These are phyloP conservation scores for Backusella parvicylindrica DNA, from an alignment of 192 early-diverging fungal genomes.

Conservation along the genomic window DNA sequence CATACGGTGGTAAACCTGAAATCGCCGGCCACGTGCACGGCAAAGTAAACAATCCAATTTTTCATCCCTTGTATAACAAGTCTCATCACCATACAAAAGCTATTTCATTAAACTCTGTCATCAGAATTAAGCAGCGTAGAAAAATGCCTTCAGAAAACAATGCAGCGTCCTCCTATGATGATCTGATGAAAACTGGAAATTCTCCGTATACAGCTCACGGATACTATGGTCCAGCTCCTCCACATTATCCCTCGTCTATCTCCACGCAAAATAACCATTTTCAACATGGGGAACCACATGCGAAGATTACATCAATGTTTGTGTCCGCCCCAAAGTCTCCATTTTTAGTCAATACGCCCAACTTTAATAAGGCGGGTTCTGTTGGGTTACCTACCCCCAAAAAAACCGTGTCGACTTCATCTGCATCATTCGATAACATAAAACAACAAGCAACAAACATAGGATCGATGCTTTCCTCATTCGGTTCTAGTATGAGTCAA, in stretches of 20 bases:
- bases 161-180: background rate
- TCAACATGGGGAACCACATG: constrained; percentile 7
- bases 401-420: background rate
- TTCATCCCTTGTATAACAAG: constrained; percentile 17
- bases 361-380: background rate
- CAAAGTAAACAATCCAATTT: constrained; percentile 31
- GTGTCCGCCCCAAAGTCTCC: constrained; percentile 16
- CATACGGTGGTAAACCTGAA: constrained; percentile 57
- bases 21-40: constrained; percentile 50
- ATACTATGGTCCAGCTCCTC: constrained; percentile 7
- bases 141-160: constrained; percentile 24
- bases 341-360: constrained; percentile 4
- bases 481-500: constrained; percentile 22
- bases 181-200: background rate
- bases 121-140: constrained; percentile 39
- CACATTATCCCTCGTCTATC: background rate
- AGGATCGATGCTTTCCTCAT: constrained; percentile 20
- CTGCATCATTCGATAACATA: constrained; percentile 4
- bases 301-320: constrained; percentile 30
- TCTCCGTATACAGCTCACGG: background rate
- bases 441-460: constrained; percentile 26
- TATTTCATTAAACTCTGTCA: constrained; percentile 13
- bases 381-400: background rate
- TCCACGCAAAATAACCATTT: background rate
- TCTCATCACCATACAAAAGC: background rate